A percentile compares a stretch with the other conserved stretches of the same genome.
These are phyloP conservation scores for Tricholoma sp. DNA, from an alignment of 768 basidiomycete species.

Conservation along the genomic window DNA sequence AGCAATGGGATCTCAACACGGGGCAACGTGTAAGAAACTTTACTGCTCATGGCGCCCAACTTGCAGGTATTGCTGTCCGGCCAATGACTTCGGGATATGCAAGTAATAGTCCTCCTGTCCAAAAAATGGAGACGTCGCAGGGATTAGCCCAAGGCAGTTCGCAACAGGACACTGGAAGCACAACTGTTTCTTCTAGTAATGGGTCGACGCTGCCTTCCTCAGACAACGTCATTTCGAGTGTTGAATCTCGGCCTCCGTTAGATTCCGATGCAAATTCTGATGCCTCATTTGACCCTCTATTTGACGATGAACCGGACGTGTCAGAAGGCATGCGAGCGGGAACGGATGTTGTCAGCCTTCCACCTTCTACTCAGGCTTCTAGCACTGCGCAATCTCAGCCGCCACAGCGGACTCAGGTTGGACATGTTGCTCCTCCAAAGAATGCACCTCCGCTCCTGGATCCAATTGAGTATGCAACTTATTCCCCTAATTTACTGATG, in stretches of 20 bases:
- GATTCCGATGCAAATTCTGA: slow-evolving; percentile 71
- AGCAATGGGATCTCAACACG: slow-evolving; percentile 99
- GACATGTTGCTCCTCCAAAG: slow-evolving; percentile 54
- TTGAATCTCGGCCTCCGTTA: slow-evolving; percentile 11
- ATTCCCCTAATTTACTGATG: slow-evolving; percentile 81
- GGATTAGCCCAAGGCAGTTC: slow-evolving; percentile 3
- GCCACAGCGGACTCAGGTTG: slow-evolving; percentile 23
- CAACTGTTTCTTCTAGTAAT: slow-evolving; percentile 15
- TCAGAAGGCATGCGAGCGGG: slow-evolving; percentile 10
- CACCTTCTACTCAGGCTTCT: slow-evolving; percentile 6
- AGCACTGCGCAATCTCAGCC: slow-evolving; percentile 12
- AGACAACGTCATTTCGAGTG: slow-evolving; percentile 1
- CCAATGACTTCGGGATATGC: slow-evolving; percentile 45
- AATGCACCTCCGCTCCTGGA: slow-evolving; percentile 76
- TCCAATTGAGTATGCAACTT: slow-evolving; percentile 49
- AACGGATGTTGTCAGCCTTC: not conserved
- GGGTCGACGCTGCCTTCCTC: slow-evolving; percentile 10
- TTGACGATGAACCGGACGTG: slow-evolving; percentile 77
- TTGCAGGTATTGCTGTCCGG: slow-evolving; percentile 75
- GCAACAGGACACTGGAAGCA: slow-evolving; percentile 6
- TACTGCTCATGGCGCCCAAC: slow-evolving; percentile 77
- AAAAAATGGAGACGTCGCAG: not conserved
- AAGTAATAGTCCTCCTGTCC: slow-evolving; percentile 17
- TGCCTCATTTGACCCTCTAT: slow-evolving; percentile 81
- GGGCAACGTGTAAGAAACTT: slow-evolving; percentile 76